A percentile compares a stretch with the other conserved stretches of the same genome.
Evolutionary conservation across 1,139 yeast species (phyloP).

Genomic region (Meyerozyma athensensis): DNA sequence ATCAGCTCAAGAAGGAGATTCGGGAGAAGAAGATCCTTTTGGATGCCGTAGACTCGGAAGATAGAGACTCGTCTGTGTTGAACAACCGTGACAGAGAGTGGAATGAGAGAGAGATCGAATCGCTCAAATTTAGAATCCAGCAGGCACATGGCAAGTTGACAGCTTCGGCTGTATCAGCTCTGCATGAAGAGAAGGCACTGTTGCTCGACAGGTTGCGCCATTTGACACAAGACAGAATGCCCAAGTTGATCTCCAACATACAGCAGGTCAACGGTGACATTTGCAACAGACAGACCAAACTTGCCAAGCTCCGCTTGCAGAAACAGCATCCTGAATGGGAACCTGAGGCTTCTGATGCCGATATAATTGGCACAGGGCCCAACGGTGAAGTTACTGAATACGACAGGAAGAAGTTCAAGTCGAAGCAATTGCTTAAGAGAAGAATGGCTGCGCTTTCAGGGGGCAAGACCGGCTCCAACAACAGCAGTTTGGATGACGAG

Average conservation of each 20-base stretch:
- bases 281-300: constrained; percentile 60
- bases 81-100: constrained; percentile 19
- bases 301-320: constrained; percentile 50
- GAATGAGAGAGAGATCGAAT: constrained; percentile 50
- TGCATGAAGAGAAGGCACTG: constrained; percentile 35
- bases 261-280: constrained; percentile 62
- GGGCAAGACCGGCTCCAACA: constrained; percentile 35
- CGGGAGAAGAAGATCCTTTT: constrained; percentile 67
- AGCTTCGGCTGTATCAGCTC: constrained; percentile 23
- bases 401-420: constrained; percentile 73
- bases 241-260: constrained; percentile 60
- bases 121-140: constrained; percentile 57
- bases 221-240: constrained; percentile 61
- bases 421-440: constrained; percentile 71
- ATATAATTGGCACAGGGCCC: constrained; percentile 74
- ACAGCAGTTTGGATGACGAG: constrained; percentile 49
- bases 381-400: constrained; percentile 78
- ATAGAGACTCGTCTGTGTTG: constrained; percentile 39
- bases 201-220: constrained; percentile 48
- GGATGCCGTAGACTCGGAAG: constrained; percentile 69
- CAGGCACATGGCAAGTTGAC: constrained; percentile 48
- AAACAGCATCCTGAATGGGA: constrained; percentile 60
- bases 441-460: constrained; percentile 94
- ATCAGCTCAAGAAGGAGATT: constrained; percentile 56
- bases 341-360: constrained; percentile 45